Evolutionary conservation across 257 asterid species (phyloP), one percentile per base, ranked within the genome.

Genomic region (Fraxinus pennsylvanica): DNA sequence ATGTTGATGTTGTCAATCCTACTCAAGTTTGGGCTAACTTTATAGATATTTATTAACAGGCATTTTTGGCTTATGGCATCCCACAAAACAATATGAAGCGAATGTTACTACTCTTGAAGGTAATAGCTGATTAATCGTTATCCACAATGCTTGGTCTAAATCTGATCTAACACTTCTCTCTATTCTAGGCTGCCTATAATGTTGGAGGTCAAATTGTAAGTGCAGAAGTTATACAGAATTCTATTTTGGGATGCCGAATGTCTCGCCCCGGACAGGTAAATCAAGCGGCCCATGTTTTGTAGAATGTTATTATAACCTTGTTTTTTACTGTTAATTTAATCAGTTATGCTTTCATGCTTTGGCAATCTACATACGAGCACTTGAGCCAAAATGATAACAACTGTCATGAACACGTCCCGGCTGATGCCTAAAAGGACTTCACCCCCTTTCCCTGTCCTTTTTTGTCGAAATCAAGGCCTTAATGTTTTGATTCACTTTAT

Each of bases 181-280:
- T 50, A 54, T 72, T 59, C 29, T 84, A 96, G 99, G 97, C 99
- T 87, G 98, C 99, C 72, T 96, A 96, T 77, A 94, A 90, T 35
- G 82, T 96, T 67, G 98, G 99, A 81, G 97, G 99, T 61, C 96
- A 87, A 73, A 74, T 94, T 72, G 82, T 96, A n/a, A 96, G 96
- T 68, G 98, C 98, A n/a, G 97, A 91, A 83, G 86, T 76, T 78
- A 94, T 96, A 84, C 98, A 94, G 63, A 94, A 86, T 65, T 89
- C 91, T 4, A 94, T 96, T 79, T 86, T 96, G 79, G 94, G 97
- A 65, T 92, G 98, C 76, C 90, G 97, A 82, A 84, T 90, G 87
- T 82, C 94, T 78, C 96, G 94, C 54, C 96, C 98, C 61, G 96
- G 91, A 75, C 98, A 90, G 99, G 99, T 95, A 87, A 68, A 74